Conservation (phyloP, 1,284 basidiomycete species). For the Malassezia dermatis region DNA sequence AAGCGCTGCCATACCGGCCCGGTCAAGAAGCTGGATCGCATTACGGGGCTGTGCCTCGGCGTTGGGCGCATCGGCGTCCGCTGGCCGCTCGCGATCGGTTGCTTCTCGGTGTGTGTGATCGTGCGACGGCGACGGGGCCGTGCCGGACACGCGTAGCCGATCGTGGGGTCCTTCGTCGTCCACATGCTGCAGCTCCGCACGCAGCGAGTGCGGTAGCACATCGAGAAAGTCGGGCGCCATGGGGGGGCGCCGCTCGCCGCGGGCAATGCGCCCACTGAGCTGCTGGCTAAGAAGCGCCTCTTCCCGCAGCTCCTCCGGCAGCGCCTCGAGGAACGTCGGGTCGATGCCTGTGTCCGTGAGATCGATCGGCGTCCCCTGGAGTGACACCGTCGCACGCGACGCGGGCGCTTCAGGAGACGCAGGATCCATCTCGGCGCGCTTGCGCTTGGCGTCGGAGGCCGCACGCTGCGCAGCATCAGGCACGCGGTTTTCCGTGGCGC, state of each 20-base stretch:
- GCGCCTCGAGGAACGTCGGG: slow-evolving; percentile 89
- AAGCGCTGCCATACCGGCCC: slow-evolving; percentile 74
- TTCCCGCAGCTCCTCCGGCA: slow-evolving; percentile 97
- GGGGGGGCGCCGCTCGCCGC: slow-evolving; percentile 19
- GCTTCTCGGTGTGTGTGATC: not conserved
- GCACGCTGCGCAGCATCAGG: slow-evolving; percentile 10
- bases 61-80: not conserved
- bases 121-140: not conserved
- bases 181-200: slow-evolving; percentile 58
- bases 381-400: slow-evolving; percentile 45
- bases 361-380: slow-evolving; percentile 87
- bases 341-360: slow-evolving; percentile 99
- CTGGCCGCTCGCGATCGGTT: not conserved
- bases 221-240: slow-evolving; percentile 93
- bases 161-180: slow-evolving; percentile 45
- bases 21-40: slow-evolving; percentile 87
- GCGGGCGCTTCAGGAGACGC: not conserved
- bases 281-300: slow-evolving; percentile 89
- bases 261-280: slow-evolving; percentile 64
- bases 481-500: slow-evolving; percentile 16
- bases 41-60: slow-evolving; percentile 51
- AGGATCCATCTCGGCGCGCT: slow-evolving; percentile 7
- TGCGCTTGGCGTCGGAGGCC: slow-evolving; percentile 47
- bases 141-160: not conserved
- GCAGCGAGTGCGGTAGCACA: slow-evolving; percentile 86